A percentile compares a stretch with the other conserved stretches of the same genome.
phyloP scores from a whole-genome alignment of 768 basidiomycete species.

The Coprinopsis cinerea region DNA sequence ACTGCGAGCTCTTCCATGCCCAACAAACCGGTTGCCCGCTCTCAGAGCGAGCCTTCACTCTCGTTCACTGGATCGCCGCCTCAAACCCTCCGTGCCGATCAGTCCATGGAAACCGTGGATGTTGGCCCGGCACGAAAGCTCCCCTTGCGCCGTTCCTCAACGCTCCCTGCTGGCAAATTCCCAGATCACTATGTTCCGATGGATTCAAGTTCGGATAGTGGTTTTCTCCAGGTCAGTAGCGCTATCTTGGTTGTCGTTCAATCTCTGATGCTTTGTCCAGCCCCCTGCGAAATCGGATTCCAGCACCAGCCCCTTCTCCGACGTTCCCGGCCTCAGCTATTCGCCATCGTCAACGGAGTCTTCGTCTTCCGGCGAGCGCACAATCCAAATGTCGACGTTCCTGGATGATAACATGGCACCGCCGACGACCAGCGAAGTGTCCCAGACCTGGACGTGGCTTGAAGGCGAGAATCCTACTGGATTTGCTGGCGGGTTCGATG shows the following conservation, averaged over 20 bases:
- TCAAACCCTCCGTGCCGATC: constrained; percentile 12
- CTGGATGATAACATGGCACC: constrained; percentile 35
- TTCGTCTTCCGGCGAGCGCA: constrained; percentile 46
- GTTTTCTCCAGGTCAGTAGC: not conserved
- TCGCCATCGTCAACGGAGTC: constrained; percentile 60
- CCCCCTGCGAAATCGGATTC: not conserved
- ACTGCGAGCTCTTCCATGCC: constrained; percentile 17
- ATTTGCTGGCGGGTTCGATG: not conserved
- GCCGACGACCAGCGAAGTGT: constrained; percentile 1
- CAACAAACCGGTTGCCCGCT: constrained; percentile 37
- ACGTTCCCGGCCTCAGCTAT: constrained; percentile 52
- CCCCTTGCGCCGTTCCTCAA: constrained; percentile 26
- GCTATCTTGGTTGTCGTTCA: not conserved
- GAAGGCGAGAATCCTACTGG: not conserved
- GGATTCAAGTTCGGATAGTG: not conserved
- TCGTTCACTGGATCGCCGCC: not conserved
- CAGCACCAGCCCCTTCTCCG: constrained; percentile 36
- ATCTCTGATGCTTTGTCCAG: not conserved
- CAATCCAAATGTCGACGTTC: constrained; percentile 50
- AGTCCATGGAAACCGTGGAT: too few species aligned
- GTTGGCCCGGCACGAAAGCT: constrained; percentile 12
- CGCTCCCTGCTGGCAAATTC: constrained; percentile 33
- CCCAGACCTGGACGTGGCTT: constrained; percentile 21
- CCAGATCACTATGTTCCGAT: not conserved
- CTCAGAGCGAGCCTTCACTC: constrained; percentile 44